phyloP scores from a whole-genome alignment of 148 eudicot genomes.

The Dianthus caryophyllus region DNA sequence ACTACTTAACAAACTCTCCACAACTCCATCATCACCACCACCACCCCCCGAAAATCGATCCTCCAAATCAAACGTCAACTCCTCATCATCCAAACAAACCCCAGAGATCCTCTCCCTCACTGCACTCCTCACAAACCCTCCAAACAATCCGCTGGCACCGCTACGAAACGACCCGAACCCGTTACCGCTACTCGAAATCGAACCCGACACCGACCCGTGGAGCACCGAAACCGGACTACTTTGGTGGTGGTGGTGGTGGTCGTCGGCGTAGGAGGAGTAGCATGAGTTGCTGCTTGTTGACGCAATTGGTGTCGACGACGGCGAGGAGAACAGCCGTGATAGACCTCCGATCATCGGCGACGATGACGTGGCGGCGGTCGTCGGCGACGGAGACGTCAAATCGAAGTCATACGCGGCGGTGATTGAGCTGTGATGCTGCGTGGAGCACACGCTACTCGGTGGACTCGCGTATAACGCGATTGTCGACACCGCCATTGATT shows the following conservation, averaged over 20 bases:
- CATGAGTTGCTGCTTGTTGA: slow-evolving; percentile 15
- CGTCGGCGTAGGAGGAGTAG: not conserved
- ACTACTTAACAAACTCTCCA: slow-evolving; percentile 49
- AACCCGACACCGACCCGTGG: slow-evolving; percentile 8
- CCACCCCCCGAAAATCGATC: slow-evolving; percentile 32
- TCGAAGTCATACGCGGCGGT: not conserved
- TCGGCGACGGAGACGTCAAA: not conserved
- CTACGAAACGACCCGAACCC: slow-evolving; percentile 34
- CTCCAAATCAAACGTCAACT: slow-evolving; percentile 68
- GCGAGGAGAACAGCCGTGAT: not conserved
- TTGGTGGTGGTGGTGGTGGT: not conserved
- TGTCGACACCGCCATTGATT: slow-evolving; percentile 9
- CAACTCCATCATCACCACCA: slow-evolving; percentile 31
- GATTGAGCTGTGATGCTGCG: not conserved
- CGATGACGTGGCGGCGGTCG: slow-evolving; percentile 5
- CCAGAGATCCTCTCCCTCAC: slow-evolving; percentile 46
- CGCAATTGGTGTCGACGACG: not conserved
- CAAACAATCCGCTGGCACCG: slow-evolving; percentile 41
- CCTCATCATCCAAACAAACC: slow-evolving; percentile 48
- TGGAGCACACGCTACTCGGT: slow-evolving; percentile 1
- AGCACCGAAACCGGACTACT: slow-evolving; percentile 4
- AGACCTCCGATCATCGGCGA: not conserved
- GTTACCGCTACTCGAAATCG: slow-evolving; percentile 20
- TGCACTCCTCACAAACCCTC: slow-evolving; percentile 54
- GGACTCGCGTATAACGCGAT: not conserved